phyloP scores from a whole-genome alignment of 139 green algal species.

The Coccomyxa sp. region DNA sequence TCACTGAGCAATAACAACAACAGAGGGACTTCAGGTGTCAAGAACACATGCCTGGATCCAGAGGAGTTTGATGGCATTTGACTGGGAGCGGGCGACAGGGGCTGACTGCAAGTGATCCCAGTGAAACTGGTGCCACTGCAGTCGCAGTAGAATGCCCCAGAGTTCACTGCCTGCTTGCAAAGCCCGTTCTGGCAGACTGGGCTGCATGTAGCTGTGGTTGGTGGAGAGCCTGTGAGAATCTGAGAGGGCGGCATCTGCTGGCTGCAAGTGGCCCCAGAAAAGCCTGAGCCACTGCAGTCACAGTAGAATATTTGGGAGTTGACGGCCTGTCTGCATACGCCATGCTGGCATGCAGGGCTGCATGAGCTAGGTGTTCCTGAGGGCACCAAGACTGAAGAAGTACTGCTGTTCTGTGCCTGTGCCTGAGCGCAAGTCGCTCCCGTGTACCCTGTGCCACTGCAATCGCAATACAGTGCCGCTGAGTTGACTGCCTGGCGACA shows the following conservation, averaged over 20 bases:
- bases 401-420: neutral
- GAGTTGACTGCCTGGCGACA: neutral
- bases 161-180: neutral
- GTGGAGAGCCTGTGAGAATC: neutral
- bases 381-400: neutral
- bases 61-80: neutral
- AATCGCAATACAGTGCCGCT: neutral
- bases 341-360: neutral
- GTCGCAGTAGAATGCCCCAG: neutral
- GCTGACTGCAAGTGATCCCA: neutral
- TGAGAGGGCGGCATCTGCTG: neutral
- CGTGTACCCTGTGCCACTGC: neutral
- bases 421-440: neutral
- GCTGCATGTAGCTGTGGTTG: neutral
- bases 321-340: neutral
- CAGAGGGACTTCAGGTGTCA: neutral
- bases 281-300: neutral
- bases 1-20: neutral
- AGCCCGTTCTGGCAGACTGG: neutral
- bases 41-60: neutral
- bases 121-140: neutral
- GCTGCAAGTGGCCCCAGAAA: neutral
- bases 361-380: neutral
- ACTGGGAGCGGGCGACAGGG: no score
- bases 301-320: neutral